A percentile compares a stretch with the other conserved stretches of the same genome.
Conservation (phyloP, 805 yeast species). For the Clavispora vitiphila region DNA sequence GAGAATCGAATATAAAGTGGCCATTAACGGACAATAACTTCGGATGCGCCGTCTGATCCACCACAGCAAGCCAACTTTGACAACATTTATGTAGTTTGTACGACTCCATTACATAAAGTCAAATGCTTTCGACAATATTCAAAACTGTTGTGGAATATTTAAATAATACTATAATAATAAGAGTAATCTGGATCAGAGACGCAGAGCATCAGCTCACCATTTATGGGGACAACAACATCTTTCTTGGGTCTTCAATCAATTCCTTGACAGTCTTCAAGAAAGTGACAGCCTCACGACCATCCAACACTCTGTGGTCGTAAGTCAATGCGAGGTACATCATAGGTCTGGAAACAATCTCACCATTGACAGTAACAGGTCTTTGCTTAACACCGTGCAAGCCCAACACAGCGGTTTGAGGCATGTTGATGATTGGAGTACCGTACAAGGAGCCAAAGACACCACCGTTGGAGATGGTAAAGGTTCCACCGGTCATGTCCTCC, state of each 20-base stretch:
- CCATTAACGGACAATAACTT: no score
- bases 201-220: neutral
- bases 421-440: slow-evolving; percentile 97
- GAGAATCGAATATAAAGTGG: no score
- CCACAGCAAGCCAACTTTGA: no score
- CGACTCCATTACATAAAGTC: no score
- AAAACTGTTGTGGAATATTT: neutral
- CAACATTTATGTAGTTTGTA: no score
- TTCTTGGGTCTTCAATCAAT: slow-evolving; percentile 97
- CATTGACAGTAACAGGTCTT: slow-evolving; percentile 94
- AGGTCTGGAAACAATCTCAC: slow-evolving; percentile 94
- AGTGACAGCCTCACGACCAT: slow-evolving; percentile 98
- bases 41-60: no score
- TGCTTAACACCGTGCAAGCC: slow-evolving; percentile 97
- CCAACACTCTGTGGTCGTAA: slow-evolving; percentile 95
- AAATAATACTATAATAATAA: neutral
- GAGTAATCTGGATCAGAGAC: neutral
- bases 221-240: slow-evolving; percentile 61
- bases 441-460: slow-evolving; percentile 97
- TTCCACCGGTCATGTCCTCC: slow-evolving; percentile 99
- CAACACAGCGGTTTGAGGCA: slow-evolving; percentile 97
- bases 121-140: neutral
- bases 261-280: slow-evolving; percentile 96
- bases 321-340: slow-evolving; percentile 99
- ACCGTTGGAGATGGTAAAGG: slow-evolving; percentile 98